Evolutionary conservation across 768 basidiomycete genomes (phyloP).

Genomic region (Clitopilus passeckerianus): DNA sequence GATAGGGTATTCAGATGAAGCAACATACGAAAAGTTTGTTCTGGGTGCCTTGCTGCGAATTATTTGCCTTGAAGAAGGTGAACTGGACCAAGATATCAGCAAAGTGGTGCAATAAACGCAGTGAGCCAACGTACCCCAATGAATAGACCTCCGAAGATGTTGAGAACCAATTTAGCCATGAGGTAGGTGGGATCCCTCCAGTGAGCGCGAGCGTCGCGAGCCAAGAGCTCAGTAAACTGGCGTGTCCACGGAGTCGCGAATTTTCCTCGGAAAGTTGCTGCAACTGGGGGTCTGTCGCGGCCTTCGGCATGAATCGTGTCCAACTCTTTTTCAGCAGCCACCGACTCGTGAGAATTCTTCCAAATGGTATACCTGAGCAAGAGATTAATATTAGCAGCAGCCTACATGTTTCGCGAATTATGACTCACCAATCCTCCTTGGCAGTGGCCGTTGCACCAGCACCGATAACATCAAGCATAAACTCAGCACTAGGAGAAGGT

Average conservation of each 20-base stretch:
- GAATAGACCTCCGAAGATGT: constrained; percentile 49
- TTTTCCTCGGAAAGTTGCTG: constrained; percentile 29
- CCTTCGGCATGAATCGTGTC: constrained; percentile 48
- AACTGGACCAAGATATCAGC: constrained; percentile 27
- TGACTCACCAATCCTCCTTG: constrained; percentile 50
- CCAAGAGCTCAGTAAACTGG: constrained; percentile 37
- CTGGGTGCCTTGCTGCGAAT: constrained; percentile 52
- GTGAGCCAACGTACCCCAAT: constrained; percentile 34
- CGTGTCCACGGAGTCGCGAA: constrained; percentile 52
- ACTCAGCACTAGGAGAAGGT: constrained; percentile 40
- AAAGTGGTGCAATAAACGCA: constrained; percentile 2
- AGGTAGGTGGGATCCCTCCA: constrained; percentile 64
- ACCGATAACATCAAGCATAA: constrained; percentile 67
- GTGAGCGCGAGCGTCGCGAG: constrained; percentile 38
- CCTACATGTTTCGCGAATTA: constrained; percentile 25
- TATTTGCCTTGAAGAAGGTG: constrained; percentile 56
- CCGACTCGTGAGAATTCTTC: constrained; percentile 37
- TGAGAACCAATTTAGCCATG: constrained; percentile 51
- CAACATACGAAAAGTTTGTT: constrained; percentile 60
- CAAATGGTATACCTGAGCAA: constrained; percentile 27
- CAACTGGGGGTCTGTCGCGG: constrained; percentile 31
- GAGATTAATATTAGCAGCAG: constrained; percentile 14
- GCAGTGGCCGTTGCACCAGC: constrained; percentile 61
- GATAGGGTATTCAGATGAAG: constrained; percentile 5
- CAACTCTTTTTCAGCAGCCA: constrained; percentile 26